Percentiles rank a stretch among this genome's conserved stretches.
Evolutionary conservation across 345 rosid species (phyloP).

Genomic region (Salix purpurea): DNA sequence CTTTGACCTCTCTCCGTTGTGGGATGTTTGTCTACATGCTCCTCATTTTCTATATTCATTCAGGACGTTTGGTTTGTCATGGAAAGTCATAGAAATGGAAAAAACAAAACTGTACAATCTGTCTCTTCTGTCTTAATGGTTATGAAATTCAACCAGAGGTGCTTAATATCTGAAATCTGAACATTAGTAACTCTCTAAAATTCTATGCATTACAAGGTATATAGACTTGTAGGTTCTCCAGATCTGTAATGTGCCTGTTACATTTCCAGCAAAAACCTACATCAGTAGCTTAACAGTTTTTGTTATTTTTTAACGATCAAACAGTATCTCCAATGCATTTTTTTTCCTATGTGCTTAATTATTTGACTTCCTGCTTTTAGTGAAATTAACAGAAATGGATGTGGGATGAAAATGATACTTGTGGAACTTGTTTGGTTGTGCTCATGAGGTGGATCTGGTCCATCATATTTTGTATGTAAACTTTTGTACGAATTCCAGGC

Average conservation of each 20-base stretch:
- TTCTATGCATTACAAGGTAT: not conserved
- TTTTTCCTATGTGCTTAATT: too few relatives aligned
- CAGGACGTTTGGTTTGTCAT: not conserved
- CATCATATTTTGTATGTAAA: not conserved
- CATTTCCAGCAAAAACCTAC: not conserved
- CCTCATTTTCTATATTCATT: not conserved
- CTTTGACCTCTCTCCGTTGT: not conserved
- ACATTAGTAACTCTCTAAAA: not conserved
- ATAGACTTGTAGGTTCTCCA: not conserved
- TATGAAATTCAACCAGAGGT: not conserved
- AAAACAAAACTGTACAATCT: not conserved
- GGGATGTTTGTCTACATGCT: not conserved
- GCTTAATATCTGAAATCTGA: not conserved
- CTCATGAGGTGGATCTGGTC: not conserved
- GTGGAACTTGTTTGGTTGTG: not conserved
- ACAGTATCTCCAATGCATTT: not conserved
- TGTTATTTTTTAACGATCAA: not conserved
- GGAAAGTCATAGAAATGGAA: not conserved
- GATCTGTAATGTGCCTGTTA: not conserved
- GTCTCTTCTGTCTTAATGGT: not conserved
- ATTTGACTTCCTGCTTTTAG: not conserved
- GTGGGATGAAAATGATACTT: not conserved
- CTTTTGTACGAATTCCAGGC: not conserved
- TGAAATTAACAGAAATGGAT: not conserved
- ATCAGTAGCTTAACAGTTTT: not conserved